Evolutionary conservation across 2,329 filamentous ascomycete species (phyloP).

Genomic region (Hypoxylon sp.): DNA sequence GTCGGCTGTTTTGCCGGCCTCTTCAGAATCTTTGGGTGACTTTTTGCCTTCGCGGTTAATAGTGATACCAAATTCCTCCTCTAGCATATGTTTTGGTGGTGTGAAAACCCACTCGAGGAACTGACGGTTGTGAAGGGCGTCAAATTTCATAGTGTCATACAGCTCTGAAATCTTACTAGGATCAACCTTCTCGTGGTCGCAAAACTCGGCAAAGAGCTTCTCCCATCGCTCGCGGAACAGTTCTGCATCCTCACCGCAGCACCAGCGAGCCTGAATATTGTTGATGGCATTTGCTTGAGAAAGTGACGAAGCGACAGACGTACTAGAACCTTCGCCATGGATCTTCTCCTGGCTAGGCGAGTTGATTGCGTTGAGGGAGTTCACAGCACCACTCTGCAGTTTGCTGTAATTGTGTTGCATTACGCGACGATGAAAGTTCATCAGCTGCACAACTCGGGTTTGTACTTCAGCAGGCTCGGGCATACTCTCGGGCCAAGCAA

Average conservation of each 20-base stretch:
- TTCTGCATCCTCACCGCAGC: slow-evolving; percentile 93
- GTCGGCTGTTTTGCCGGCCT: slow-evolving; percentile 57
- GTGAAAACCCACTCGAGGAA: slow-evolving; percentile 99
- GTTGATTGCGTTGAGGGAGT: slow-evolving; percentile 71
- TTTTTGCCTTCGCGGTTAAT: slow-evolving; percentile 60
- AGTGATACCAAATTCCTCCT: slow-evolving; percentile 73
- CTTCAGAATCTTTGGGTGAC: slow-evolving; percentile 59
- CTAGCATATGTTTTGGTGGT: slow-evolving; percentile 82
- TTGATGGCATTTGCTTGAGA: slow-evolving; percentile 75
- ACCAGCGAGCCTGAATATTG: slow-evolving; percentile 92
- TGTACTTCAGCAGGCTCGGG: slow-evolving; percentile 95
- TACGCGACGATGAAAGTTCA: slow-evolving; percentile 96
- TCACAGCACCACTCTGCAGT: slow-evolving; percentile 77
- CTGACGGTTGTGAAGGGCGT: slow-evolving; percentile 94
- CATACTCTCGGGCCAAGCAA: slow-evolving; percentile 97
- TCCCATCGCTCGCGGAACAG: slow-evolving; percentile 98
- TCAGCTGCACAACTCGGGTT: slow-evolving; percentile 90
- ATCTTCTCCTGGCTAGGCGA: slow-evolving; percentile 66
- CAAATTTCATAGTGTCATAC: slow-evolving; percentile 99
- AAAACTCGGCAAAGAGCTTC: slow-evolving; percentile 97
- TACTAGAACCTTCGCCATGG: slow-evolving; percentile 59
- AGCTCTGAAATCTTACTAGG: slow-evolving; percentile 98
- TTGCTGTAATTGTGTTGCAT: slow-evolving; percentile 96
- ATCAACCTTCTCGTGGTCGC: slow-evolving; percentile 96
- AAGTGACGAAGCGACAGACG: slow-evolving; percentile 64